A percentile compares a stretch with the other conserved stretches of the same genome.
Conservation (phyloP, 306 rosid genomes). For the Quercus rubra region DNA sequence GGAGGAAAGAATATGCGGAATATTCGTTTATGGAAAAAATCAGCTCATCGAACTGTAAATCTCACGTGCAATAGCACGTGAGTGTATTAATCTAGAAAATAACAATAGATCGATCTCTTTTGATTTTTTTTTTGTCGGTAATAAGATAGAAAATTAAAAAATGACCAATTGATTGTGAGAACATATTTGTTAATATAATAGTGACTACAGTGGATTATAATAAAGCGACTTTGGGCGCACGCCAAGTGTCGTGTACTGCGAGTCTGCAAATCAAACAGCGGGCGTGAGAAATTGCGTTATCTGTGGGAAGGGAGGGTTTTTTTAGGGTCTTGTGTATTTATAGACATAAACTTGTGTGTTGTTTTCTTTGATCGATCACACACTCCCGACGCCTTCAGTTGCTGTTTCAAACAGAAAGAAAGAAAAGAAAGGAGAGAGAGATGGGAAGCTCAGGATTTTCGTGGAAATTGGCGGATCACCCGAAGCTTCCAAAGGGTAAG, state of each 20-base stretch:
- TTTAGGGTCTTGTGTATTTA: too few relatives aligned
- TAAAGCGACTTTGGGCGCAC: background rate
- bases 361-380: too few relatives aligned
- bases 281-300: background rate
- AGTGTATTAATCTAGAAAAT: too few relatives aligned
- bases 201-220: background rate
- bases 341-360: too few relatives aligned
- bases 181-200: background rate
- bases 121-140: too few relatives aligned
- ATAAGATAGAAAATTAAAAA: too few relatives aligned
- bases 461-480: conserved; percentile 88
- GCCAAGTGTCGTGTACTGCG: conserved; percentile 1
- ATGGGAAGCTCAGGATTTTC: conserved; percentile 72
- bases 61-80: too few relatives aligned
- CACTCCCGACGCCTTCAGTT: too few relatives aligned
- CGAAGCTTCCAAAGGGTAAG: conserved; percentile 96
- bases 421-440: background rate
- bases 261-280: background rate
- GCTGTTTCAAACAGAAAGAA: too few relatives aligned
- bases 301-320: background rate
- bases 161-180: too few relatives aligned
- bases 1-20: background rate
- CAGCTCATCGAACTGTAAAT: background rate
- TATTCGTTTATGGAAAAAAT: background rate
- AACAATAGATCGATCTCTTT: too few relatives aligned